phyloP scores from a whole-genome alignment of 495 filamentous ascomycete species.

The Penicillium maclennaniae region DNA sequence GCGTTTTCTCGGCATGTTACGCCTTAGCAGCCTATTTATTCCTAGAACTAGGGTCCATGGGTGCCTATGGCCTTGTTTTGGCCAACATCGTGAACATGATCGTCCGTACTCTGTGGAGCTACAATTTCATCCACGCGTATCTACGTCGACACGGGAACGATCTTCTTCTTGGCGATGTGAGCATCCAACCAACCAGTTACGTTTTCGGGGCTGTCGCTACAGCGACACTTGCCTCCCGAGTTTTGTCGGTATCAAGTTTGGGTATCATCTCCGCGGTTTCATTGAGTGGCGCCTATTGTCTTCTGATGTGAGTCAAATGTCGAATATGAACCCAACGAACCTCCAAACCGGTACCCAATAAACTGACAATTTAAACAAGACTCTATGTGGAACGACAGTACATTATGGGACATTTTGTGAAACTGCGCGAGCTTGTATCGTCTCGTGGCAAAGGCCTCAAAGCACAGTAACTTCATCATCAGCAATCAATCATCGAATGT shows the following conservation, averaged over 20 bases:
- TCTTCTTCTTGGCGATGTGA: slow-evolving; percentile 23
- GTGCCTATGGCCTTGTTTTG: slow-evolving; percentile 73
- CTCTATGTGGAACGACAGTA: slow-evolving; percentile 58
- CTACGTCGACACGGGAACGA: slow-evolving; percentile 42
- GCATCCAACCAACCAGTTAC: slow-evolving; percentile 28
- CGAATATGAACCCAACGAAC: not conserved
- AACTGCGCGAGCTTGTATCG: slow-evolving; percentile 28
- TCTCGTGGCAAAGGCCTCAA: slow-evolving; percentile 18
- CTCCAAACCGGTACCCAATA: not conserved
- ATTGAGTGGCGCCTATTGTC: slow-evolving; percentile 50
- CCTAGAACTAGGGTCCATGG: slow-evolving; percentile 58
- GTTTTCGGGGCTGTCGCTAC: slow-evolving; percentile 32
- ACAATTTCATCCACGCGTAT: slow-evolving; percentile 62
- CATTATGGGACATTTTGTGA: slow-evolving; percentile 46
- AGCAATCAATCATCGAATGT: slow-evolving; percentile 70
- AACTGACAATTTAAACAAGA: slow-evolving; percentile 42
- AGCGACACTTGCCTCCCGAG: slow-evolving; percentile 26
- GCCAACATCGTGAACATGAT: slow-evolving; percentile 86
- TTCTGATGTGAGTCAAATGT: slow-evolving; percentile 54
- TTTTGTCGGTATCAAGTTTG: slow-evolving; percentile 7
- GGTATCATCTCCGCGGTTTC: slow-evolving; percentile 50
- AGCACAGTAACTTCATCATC: slow-evolving; percentile 11
- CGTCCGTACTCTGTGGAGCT: slow-evolving; percentile 77
- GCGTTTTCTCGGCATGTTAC: slow-evolving; percentile 68
- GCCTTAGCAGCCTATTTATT: slow-evolving; percentile 66